Conservation (phyloP, 2,329 filamentous ascomycete genomes). For the Capronia americana region DNA sequence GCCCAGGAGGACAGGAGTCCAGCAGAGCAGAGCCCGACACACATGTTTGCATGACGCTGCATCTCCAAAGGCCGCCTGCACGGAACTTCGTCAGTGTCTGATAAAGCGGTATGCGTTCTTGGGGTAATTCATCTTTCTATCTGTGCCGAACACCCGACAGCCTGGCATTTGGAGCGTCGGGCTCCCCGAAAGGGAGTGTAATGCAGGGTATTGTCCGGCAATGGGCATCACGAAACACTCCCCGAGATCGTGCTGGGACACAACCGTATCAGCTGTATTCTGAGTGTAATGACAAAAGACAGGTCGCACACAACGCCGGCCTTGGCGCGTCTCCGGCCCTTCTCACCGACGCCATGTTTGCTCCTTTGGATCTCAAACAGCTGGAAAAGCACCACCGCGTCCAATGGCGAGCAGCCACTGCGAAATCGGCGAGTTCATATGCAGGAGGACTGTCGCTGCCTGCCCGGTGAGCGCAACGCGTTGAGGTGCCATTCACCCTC, state of each 20-base stretch:
- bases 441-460: not conserved
- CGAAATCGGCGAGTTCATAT: not conserved
- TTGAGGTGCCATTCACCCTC: not conserved
- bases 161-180: not conserved
- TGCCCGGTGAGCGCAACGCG: not conserved
- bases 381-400: not conserved
- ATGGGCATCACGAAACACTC: not conserved
- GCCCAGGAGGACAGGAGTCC: not conserved
- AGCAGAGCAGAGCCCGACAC: not conserved
- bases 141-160: slow-evolving; percentile 29
- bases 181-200: not conserved
- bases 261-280: not conserved
- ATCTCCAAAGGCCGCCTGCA: slow-evolving; percentile 19
- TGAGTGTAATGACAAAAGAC: slow-evolving; percentile 18
- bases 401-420: not conserved
- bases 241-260: too few species aligned
- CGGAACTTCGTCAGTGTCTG: not conserved
- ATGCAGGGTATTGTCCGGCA: slow-evolving; percentile 16
- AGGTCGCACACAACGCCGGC: slow-evolving; percentile 12
- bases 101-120: slow-evolving; percentile 12
- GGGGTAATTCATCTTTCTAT: slow-evolving; percentile 5
- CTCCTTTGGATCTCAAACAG: not conserved
- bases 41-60: slow-evolving; percentile 10
- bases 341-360: slow-evolving; percentile 12
- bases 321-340: slow-evolving; percentile 12